Percentiles rank a stretch among this genome's conserved stretches.
phyloP scores from a whole-genome alignment of 257 asterid species.

The Thymus quinquecostatus region DNA sequence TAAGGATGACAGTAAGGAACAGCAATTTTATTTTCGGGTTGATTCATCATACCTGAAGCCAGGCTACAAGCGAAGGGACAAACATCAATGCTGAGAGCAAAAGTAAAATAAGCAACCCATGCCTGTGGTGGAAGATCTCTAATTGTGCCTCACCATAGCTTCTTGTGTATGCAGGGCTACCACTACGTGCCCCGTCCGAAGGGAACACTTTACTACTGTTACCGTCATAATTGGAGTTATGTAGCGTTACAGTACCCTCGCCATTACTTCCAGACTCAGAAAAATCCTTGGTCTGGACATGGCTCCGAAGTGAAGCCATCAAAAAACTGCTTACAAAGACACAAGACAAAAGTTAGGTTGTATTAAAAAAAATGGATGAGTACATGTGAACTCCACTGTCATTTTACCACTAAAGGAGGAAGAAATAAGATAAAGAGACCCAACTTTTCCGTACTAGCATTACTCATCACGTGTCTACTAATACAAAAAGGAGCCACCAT shows the following conservation, averaged over 20 bases:
- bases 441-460: too few relatives aligned
- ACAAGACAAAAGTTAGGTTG: conserved; percentile 43
- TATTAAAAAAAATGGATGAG: conserved; percentile 23
- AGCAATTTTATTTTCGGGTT: neutral
- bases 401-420: conserved; percentile 12
- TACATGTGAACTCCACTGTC: conserved; percentile 16
- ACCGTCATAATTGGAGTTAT: conserved; percentile 44
- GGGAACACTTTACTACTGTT: conserved; percentile 43
- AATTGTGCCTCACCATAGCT: conserved; percentile 77
- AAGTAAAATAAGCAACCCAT: conserved; percentile 83
- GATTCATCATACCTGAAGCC: conserved; percentile 76
- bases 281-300: conserved; percentile 56
- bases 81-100: conserved; percentile 79
- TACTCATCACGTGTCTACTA: neutral
- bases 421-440: conserved; percentile 3
- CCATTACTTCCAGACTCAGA: conserved; percentile 46
- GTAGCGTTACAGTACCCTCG: conserved; percentile 35
- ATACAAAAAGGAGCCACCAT: conserved; percentile 11
- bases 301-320: conserved; percentile 89
- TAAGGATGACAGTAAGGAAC: neutral
- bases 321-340: conserved; percentile 67
- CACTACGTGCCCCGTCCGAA: conserved; percentile 42
- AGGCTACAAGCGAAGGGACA: conserved; percentile 83
- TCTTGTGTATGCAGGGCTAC: conserved; percentile 63
- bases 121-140: conserved; percentile 88